Base-by-base conservation (phyloP, 305 asterid species). In the Fraxinus floribunda region DNA sequence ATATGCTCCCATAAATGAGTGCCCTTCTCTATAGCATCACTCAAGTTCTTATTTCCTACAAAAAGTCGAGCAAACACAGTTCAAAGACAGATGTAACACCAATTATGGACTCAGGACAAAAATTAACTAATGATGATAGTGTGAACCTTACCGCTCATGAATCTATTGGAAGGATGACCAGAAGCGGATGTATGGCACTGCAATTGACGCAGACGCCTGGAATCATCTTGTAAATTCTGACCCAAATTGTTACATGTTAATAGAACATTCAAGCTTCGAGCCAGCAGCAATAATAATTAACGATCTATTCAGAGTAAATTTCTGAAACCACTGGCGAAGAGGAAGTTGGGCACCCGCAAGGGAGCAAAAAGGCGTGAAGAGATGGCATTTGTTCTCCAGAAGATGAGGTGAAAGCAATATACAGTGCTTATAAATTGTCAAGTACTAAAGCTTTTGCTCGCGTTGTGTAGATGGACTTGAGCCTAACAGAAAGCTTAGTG, bases 141-240 rank as follows among this genome's bases (percentile, higher is more conserved):
- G 71, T 32, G 20, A 89, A 77, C 84, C 82, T 84, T 32, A 32
- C 98, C 98, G 97, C 98, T 92, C 89, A 89, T 91, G 88, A 96
- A 96, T 77, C 94, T 89, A 84, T 94, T 93, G 88, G 93, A 93
- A 78, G 98, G 97, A 89, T 96, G 98, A 57, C 91, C 88, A 46
- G 91, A 88, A 64, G 90, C 85, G 78, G 99, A 91, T 80, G 98
- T 94, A 89, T 90, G 88, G 89, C 99, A 96, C 73, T 90, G 99
- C 84, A 94, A 86, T 88, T 96, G 98, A 81, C 93, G 97, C 84
- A 93, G 87, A 79, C 97, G 97, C 82, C 97, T 93, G 39, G 91
- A 79, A 88, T 96, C 99, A 89, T 86, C 91, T 90, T 96, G 99
- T 86, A 96, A 80, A 57, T 81, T 92, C 99, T 94, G 93, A 73